A percentile compares a stretch with the other conserved stretches of the same genome.
These are phyloP conservation scores for Tolypocladium cylindrosporum DNA, from an alignment of 2,329 filamentous ascomycete species.

Conservation along the genomic window DNA sequence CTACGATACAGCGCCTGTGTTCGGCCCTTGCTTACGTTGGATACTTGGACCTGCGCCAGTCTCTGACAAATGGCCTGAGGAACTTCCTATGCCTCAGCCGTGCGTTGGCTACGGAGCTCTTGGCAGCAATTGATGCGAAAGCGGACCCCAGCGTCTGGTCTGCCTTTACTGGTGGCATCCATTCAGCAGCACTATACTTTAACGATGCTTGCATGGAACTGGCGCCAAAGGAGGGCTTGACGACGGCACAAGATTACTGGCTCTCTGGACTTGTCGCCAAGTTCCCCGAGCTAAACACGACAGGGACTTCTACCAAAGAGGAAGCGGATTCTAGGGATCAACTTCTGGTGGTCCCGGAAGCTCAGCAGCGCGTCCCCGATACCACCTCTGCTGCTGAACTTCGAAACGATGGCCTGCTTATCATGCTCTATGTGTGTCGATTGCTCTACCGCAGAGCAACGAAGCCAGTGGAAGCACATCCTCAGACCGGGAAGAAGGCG, in stretches of 20 bases:
- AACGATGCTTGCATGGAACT: conserved; percentile 27
- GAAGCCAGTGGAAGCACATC: conserved; percentile 12
- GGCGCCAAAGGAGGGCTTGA: background rate
- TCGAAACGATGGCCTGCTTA: conserved; percentile 27
- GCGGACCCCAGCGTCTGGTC: conserved; percentile 24
- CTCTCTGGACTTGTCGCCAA: conserved; percentile 11
- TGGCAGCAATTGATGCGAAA: conserved; percentile 22
- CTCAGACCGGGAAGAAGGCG: conserved; percentile 8
- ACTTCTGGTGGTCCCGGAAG: conserved; percentile 3
- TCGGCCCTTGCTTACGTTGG: conserved; percentile 38
- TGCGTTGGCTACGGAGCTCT: conserved; percentile 24
- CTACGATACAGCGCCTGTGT: conserved; percentile 25
- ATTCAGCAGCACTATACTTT: conserved; percentile 24
- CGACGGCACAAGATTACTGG: conserved; percentile 12
- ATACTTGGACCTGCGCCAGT: conserved; percentile 29
- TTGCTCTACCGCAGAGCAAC: conserved; percentile 32
- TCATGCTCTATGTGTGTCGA: conserved; percentile 25
- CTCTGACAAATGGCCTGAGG: conserved; percentile 16
- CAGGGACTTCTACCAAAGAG: conserved; percentile 1
- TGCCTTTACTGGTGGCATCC: conserved; percentile 25
- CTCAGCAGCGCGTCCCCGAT: background rate
- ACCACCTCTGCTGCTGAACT: conserved; percentile 13
- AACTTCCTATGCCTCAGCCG: conserved; percentile 31
- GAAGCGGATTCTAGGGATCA: background rate
- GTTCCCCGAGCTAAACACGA: conserved; percentile 17